Base-by-base conservation (phyloP, 305 asterid species). In the Plantago coronopus region DNA sequence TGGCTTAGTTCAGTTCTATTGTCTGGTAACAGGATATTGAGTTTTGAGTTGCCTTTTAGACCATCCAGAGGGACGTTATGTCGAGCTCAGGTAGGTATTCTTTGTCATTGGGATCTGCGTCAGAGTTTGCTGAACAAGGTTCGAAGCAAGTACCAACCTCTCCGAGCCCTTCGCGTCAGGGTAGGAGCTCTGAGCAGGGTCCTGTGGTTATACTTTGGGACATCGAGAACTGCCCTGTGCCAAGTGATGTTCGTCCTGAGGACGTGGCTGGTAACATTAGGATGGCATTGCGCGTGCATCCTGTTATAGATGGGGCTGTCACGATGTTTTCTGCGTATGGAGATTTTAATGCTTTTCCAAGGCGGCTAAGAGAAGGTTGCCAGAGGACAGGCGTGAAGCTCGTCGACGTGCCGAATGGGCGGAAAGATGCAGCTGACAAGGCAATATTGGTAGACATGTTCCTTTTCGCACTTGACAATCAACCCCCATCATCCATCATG, bases 381-480 rank as follows among this genome's bases (percentile, higher is more conserved):
- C 99, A 90, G 63, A 82, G 97, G 55, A 94, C 99, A 4, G 97
- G 99, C 47, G 93, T 94, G 31, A 94, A 78, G 71, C 96, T 94
- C 54, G 44, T 87, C 48, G 99, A 94, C 43, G 93, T 94, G 22
- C 99, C 99, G 0, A 94, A 86, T 19, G 95, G 96, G 20, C 73
- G 97, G 48, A 94, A 94, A 63, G 99, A 94, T 59, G 97, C 97
- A 45, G 97, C 99, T 25, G 99, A 94, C 61, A 94, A 90, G 69
- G 99, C 99, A 13, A 94, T 94, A 61, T 73, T 94, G 73, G 93
- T 90, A 27, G 99, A 94, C 76, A 84, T 94, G 96, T 90, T 94
- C 70, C 93, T 94, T 34, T 94, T 94, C 58, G 99, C 99, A 18
- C 93, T 94, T 34, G 97, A 94, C 67, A 87, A 87, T 68, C 89